phyloP scores from a whole-genome alignment of 2,329 filamentous ascomycete genomes.

The Sclerotinia nivalis region DNA sequence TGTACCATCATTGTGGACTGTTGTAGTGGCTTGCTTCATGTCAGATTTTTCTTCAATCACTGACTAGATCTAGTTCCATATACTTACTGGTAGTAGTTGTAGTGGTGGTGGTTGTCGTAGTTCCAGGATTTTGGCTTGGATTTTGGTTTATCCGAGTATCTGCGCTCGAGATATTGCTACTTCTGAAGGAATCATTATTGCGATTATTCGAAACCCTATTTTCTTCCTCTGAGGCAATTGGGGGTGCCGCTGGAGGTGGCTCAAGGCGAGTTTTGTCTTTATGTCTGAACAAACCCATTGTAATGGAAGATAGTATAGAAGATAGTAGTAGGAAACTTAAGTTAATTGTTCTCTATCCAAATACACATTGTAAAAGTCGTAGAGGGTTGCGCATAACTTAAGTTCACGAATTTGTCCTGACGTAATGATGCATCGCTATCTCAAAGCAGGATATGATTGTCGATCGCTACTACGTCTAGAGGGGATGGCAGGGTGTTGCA shows the following conservation, averaged over 20 bases:
- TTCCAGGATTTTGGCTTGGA: neutral
- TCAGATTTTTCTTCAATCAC: neutral
- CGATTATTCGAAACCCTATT: neutral
- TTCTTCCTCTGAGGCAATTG: slow-evolving; percentile 3
- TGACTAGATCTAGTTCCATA: neutral
- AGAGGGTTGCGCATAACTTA: neutral
- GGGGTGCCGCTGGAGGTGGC: neutral
- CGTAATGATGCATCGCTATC: slow-evolving; percentile 14
- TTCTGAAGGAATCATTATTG: slow-evolving; percentile 21
- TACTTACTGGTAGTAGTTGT: slow-evolving; percentile 23
- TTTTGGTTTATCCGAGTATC: slow-evolving; percentile 21
- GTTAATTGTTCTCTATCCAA: neutral
- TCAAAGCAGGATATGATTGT: neutral
- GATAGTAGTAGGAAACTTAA: neutral
- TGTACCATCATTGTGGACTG: slow-evolving; percentile 20
- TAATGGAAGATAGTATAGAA: neutral
- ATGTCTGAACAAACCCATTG: slow-evolving; percentile 24
- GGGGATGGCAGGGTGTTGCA: neutral
- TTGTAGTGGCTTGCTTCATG: slow-evolving; percentile 19
- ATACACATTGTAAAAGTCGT: neutral
- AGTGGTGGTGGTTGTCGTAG: slow-evolving; percentile 13
- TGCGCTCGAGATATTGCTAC: slow-evolving; percentile 24
- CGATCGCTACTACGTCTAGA: slow-evolving; percentile 2
- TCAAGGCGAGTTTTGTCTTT: slow-evolving; percentile 17
- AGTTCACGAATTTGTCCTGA: neutral